These are phyloP conservation scores for Trichothecium sympodiale DNA, from an alignment of 2,329 filamentous ascomycete species.

Conservation along the genomic window DNA sequence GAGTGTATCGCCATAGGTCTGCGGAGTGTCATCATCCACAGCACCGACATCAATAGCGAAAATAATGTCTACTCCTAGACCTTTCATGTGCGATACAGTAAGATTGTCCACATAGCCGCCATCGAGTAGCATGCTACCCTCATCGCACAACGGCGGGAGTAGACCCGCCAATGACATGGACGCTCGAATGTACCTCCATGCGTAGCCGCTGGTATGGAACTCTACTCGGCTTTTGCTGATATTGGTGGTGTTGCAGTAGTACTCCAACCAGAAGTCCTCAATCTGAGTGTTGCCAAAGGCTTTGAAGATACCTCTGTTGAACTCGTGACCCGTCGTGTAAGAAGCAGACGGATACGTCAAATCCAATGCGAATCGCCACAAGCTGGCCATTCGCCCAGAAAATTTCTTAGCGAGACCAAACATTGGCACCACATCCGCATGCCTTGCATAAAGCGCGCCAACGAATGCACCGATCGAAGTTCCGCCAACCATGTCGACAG, in stretches of 20 bases:
- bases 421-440: conserved; percentile 94
- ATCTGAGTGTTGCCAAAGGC: conserved; percentile 95
- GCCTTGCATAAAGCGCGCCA: conserved; percentile 86
- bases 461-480: conserved; percentile 96
- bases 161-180: conserved; percentile 95
- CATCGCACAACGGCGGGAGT: conserved; percentile 87
- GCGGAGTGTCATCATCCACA: conserved; percentile 83
- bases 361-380: conserved; percentile 97
- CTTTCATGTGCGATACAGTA: conserved; percentile 95
- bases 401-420: conserved; percentile 97
- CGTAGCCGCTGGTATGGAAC: conserved; percentile 91
- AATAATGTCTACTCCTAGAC: conserved; percentile 81
- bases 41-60: conserved; percentile 93
- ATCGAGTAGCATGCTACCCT: conserved; percentile 92
- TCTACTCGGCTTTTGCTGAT: conserved; percentile 89
- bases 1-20: conserved; percentile 85
- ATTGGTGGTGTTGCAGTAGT: conserved; percentile 98
- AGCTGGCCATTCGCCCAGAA: conserved; percentile 93
- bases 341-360: conserved; percentile 92
- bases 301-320: conserved; percentile 98
- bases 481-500: conserved; percentile 88
- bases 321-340: conserved; percentile 96
- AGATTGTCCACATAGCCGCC: conserved; percentile 96
- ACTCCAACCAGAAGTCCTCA: conserved; percentile 98
- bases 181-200: conserved; percentile 92